Conservation (phyloP, 441 rosid species). For the Viola pubescens region DNA sequence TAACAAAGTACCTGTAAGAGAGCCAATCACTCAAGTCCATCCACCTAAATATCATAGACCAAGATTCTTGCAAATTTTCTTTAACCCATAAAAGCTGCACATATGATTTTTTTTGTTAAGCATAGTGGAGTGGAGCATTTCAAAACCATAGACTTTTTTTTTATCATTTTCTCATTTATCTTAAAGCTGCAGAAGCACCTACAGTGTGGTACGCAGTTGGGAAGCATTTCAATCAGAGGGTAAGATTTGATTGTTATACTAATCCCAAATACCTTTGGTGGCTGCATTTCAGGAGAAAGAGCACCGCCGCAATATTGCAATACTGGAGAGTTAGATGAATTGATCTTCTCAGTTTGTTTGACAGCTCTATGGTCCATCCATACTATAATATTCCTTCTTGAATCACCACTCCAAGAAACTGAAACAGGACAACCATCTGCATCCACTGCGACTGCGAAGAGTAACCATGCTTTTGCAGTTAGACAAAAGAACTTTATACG, state of each 20-base stretch:
- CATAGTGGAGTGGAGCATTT: neutral
- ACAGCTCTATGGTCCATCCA: slow-evolving; percentile 99
- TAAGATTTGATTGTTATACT: neutral
- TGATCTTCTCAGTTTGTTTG: slow-evolving; percentile 81
- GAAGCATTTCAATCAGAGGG: neutral
- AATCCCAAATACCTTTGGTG: slow-evolving; percentile 41
- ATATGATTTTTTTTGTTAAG: slow-evolving; percentile 10
- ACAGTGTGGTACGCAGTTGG: neutral
- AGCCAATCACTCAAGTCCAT: slow-evolving; percentile 99
- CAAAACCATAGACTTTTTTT: neutral
- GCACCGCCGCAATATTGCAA: slow-evolving; percentile 88
- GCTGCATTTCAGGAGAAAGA: slow-evolving; percentile 91
- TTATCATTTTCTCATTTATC: too few relatives aligned
- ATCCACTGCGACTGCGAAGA: slow-evolving; percentile 75
- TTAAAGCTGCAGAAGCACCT: too few relatives aligned
- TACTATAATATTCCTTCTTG: slow-evolving; percentile 78
- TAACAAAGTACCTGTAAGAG: slow-evolving; percentile 53
- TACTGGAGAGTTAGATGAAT: slow-evolving; percentile 65
- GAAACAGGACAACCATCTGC: slow-evolving; percentile 84
- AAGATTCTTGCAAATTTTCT: slow-evolving; percentile 83
- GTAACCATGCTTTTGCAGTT: neutral
- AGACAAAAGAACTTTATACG: neutral
- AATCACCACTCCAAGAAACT: slow-evolving; percentile 95
- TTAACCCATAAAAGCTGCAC: slow-evolving; percentile 94
- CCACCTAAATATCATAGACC: slow-evolving; percentile 94